Evolutionary conservation across 1,284 basidiomycete species (phyloP).

Genomic region (Microbotryomycetes sp.): DNA sequence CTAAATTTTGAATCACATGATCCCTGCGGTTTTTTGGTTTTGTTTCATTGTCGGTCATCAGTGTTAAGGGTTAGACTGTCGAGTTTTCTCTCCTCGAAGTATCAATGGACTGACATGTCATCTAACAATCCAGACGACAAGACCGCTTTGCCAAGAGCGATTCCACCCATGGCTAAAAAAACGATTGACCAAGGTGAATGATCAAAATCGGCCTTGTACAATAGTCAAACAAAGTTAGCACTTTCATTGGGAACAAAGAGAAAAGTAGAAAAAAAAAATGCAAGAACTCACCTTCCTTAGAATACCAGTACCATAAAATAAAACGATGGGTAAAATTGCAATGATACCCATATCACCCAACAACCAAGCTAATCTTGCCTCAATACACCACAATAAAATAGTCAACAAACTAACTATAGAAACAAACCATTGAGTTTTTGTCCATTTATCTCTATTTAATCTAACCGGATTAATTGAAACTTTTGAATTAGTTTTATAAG

Average conservation of each 20-base stretch:
- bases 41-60: background rate
- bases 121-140: conserved; percentile 79
- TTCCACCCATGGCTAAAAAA: conserved; percentile 85
- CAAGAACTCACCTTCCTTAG: conserved; percentile 69
- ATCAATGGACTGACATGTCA: conserved; percentile 46
- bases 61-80: background rate
- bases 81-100: too few relatives aligned
- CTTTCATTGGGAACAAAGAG: conserved; percentile 7
- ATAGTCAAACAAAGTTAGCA: background rate
- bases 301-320: conserved; percentile 91
- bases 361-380: conserved; percentile 66
- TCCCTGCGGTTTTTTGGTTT: conserved; percentile 52
- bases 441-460: conserved; percentile 71
- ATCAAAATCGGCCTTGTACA: conserved; percentile 76
- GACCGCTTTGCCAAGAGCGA: conserved; percentile 91
- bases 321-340: conserved; percentile 84
- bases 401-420: conserved; percentile 75
- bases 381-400: conserved; percentile 86
- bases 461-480: conserved; percentile 76
- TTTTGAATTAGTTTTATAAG: conserved; percentile 77
- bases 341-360: conserved; percentile 98
- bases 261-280: background rate
- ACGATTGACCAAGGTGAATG: conserved; percentile 71
- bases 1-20: conserved; percentile 57
- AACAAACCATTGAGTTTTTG: conserved; percentile 84